Conservation (phyloP, 805 yeast genomes). For the Ogataea angusta region DNA sequence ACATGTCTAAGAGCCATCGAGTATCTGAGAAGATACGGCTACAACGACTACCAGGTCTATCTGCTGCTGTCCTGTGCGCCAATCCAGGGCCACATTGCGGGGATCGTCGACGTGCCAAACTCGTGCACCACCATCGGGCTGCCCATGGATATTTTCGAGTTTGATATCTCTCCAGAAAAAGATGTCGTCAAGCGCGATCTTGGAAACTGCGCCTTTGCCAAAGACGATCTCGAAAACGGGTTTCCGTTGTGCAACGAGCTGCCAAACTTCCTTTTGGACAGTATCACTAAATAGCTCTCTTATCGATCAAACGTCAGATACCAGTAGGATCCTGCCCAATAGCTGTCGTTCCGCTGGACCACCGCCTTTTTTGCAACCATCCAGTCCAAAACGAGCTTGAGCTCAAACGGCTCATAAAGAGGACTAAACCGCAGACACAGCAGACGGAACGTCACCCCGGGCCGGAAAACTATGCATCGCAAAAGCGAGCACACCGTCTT, state of each 20-base stretch:
- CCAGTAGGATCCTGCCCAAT: slow-evolving; percentile 47
- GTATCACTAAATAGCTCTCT: slow-evolving; percentile 11
- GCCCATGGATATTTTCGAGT: slow-evolving; percentile 51
- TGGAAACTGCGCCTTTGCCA: slow-evolving; percentile 40
- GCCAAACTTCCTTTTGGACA: slow-evolving; percentile 19
- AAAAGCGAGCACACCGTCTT: slow-evolving; percentile 48
- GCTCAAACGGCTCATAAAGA: slow-evolving; percentile 37
- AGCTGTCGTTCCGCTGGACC: slow-evolving; percentile 36
- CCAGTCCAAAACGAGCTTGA: slow-evolving; percentile 41
- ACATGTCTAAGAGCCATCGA: slow-evolving; percentile 48
- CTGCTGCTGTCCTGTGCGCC: slow-evolving; percentile 46
- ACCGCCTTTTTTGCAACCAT: slow-evolving; percentile 41
- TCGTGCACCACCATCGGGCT: slow-evolving; percentile 49
- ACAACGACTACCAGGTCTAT: slow-evolving; percentile 49
- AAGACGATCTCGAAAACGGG: slow-evolving; percentile 19
- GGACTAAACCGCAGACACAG: slow-evolving; percentile 27
- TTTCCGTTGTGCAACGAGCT: slow-evolving; percentile 20
- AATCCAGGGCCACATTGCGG: slow-evolving; percentile 50
- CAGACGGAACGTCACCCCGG: slow-evolving; percentile 43
- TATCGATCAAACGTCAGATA: slow-evolving; percentile 23
- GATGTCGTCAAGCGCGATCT: slow-evolving; percentile 28
- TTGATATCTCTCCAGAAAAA: slow-evolving; percentile 43
- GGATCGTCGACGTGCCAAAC: slow-evolving; percentile 51
- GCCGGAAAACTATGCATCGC: slow-evolving; percentile 45
- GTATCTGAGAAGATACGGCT: slow-evolving; percentile 47